Percentiles rank a stretch among this genome's conserved stretches.
phyloP scores from a whole-genome alignment of 768 basidiomycete species.

The Amanita muscaria region DNA sequence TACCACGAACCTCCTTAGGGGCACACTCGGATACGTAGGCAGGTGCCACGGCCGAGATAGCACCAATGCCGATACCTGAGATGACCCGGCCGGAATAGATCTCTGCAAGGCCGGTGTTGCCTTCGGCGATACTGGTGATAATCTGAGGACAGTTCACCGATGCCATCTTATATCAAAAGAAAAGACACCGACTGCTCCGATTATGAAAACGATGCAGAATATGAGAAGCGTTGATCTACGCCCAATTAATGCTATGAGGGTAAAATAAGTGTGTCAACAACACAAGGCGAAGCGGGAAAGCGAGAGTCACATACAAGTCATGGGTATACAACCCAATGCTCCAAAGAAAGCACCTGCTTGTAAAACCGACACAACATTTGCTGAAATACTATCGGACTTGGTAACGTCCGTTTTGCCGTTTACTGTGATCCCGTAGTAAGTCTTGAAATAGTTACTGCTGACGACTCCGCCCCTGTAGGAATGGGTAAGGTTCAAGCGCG shows the following conservation, averaged over 20 bases:
- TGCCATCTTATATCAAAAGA: not conserved
- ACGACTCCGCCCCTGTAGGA: conserved; percentile 60
- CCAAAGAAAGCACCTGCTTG: conserved; percentile 89
- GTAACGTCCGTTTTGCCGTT: conserved; percentile 31
- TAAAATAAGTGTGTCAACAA: not conserved
- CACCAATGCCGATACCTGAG: conserved; percentile 75
- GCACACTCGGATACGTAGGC: conserved; percentile 83
- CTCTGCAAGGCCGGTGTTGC: conserved; percentile 47
- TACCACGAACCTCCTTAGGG: conserved; percentile 79
- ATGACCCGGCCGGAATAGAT: conserved; percentile 80
- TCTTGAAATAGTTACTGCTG: conserved; percentile 47
- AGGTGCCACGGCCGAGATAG: conserved; percentile 75
- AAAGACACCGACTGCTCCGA: conserved; percentile 56
- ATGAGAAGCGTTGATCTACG: conserved; percentile 53
- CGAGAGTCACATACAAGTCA: conserved; percentile 42
- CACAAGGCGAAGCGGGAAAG: not conserved
- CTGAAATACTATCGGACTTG: conserved; percentile 47
- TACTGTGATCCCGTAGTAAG: conserved; percentile 50
- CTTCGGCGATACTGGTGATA: conserved; percentile 58
- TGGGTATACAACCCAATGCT: conserved; percentile 61
- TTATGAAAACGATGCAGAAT: conserved; percentile 53
- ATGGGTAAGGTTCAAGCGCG: not conserved
- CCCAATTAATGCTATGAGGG: conserved; percentile 48
- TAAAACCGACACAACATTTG: conserved; percentile 80
- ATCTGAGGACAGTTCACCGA: conserved; percentile 31